Percentiles rank a stretch among this genome's conserved stretches.
Conservation (phyloP, 139 green algal species). For the Nannochloris sp. region DNA sequence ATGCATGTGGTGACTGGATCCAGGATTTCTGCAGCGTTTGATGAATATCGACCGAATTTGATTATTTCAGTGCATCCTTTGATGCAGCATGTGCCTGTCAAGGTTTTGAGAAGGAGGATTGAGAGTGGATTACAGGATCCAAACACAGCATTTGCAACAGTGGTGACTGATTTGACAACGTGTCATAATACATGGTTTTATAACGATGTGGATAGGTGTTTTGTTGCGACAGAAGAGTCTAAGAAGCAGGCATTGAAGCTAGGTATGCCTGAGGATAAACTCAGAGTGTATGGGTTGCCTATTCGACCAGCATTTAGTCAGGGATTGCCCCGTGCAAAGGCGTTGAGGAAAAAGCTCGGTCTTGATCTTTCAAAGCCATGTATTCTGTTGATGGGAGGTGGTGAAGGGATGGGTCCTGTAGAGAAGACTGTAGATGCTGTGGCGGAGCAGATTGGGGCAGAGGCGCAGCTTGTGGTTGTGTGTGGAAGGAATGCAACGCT, state of each 20-base stretch:
- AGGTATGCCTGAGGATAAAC: conserved; percentile 41
- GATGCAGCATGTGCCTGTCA: conserved; percentile 86
- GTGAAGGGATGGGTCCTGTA: conserved; percentile 93
- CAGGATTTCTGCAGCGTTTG: conserved; percentile 39
- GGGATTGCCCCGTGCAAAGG: conserved; percentile 33
- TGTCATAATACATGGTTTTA: conserved; percentile 97
- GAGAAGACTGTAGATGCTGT: conserved; percentile 78
- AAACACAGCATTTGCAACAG: conserved; percentile 84
- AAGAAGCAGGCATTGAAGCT: conserved; percentile 32
- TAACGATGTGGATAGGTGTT: conserved; percentile 62
- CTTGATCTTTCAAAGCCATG: conserved; percentile 43
- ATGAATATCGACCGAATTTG: conserved; percentile 62
- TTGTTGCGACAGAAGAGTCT: conserved; percentile 66
- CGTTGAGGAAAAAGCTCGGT: conserved; percentile 39
- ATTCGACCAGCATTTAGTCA: conserved; percentile 87
- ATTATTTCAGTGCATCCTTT: conserved; percentile 95
- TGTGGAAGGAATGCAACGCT: conserved; percentile 88
- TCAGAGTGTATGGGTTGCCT: conserved; percentile 72
- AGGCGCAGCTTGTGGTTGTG: conserved; percentile 77
- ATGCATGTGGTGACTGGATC: conserved; percentile 29
- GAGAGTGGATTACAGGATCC: conserved; percentile 31
- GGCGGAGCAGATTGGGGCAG: conserved; percentile 33
- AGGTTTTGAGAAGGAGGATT: conserved; percentile 45
- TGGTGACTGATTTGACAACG: conserved; percentile 94
- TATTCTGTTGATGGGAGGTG: conserved; percentile 77